A percentile compares a stretch with the other conserved stretches of the same genome.
These are phyloP conservation scores for Letharia columbiana DNA, from an alignment of 495 filamentous ascomycete genomes.

Conservation along the genomic window DNA sequence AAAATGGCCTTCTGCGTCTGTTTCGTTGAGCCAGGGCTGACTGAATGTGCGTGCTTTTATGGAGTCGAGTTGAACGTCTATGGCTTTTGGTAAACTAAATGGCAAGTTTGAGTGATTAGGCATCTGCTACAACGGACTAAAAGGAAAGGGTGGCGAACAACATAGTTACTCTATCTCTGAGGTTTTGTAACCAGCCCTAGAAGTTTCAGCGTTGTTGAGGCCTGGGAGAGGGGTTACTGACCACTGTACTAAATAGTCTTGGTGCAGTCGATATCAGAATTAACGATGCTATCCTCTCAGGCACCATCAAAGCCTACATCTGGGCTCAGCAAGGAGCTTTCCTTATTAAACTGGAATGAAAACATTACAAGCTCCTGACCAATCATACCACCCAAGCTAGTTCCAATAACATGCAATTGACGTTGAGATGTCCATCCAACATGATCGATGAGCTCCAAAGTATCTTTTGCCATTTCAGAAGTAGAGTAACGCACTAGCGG, in stretches of 20 bases:
- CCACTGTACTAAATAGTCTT: slow-evolving; percentile 53
- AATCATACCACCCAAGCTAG: slow-evolving; percentile 82
- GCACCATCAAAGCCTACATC: slow-evolving; percentile 47
- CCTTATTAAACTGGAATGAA: neutral
- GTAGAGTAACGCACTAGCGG: slow-evolving; percentile 63
- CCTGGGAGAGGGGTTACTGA: neutral
- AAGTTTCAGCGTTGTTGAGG: neutral
- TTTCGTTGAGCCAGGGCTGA: slow-evolving; percentile 46
- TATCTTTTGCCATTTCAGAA: slow-evolving; percentile 66
- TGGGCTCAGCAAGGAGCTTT: neutral
- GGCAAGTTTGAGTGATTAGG: neutral
- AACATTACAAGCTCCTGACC: slow-evolving; percentile 60
- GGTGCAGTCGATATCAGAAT: slow-evolving; percentile 67
- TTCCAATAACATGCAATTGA: slow-evolving; percentile 61
- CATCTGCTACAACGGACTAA: neutral
- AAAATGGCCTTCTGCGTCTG: slow-evolving; percentile 57
- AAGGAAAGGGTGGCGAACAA: slow-evolving; percentile 20
- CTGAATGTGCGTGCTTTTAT: slow-evolving; percentile 54
- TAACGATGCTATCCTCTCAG: slow-evolving; percentile 54
- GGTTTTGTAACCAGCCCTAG: slow-evolving; percentile 51
- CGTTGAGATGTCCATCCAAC: slow-evolving; percentile 56
- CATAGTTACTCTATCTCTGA: slow-evolving; percentile 57
- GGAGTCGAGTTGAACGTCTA: slow-evolving; percentile 48
- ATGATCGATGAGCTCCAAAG: slow-evolving; percentile 58
- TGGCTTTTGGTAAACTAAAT: slow-evolving; percentile 52